Conservation (phyloP, 2,329 filamentous ascomycete genomes). For the Penicillium sumatraense region DNA sequence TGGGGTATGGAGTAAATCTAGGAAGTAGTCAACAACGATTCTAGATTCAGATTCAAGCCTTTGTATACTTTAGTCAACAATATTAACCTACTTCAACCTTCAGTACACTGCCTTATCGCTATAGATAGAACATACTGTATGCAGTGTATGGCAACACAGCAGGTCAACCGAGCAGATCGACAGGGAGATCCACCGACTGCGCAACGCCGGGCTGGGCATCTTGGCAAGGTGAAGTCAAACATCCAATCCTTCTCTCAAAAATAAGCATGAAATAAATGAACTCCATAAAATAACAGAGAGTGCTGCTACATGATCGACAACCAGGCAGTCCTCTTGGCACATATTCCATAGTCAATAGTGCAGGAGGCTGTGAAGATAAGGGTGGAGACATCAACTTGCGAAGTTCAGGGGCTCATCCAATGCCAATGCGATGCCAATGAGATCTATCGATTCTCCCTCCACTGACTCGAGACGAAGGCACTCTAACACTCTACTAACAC, state of each 20-base stretch:
- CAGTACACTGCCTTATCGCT: neutral
- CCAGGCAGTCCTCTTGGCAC: conserved; percentile 14
- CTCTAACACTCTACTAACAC: no score
- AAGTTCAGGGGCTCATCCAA: conserved; percentile 19
- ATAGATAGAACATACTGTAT: neutral
- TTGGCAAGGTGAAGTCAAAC: conserved; percentile 13
- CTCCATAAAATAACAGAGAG: no score
- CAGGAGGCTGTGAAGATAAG: conserved; percentile 24
- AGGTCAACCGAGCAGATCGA: neutral
- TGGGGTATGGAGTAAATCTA: neutral
- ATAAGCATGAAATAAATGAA: conserved; percentile 16
- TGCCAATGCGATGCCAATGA: neutral
- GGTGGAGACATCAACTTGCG: neutral
- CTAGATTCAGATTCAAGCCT: no score
- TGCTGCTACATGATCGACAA: conserved; percentile 14
- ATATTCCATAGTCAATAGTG: conserved; percentile 15
- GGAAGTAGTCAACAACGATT: no score
- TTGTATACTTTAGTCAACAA: neutral
- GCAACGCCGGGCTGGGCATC: conserved; percentile 13
- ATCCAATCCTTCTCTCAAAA: conserved; percentile 3
- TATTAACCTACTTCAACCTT: neutral
- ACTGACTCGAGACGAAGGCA: no score
- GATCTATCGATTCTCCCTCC: conserved; percentile 8
- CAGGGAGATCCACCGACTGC: neutral
- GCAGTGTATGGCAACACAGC: neutral